Conservation (phyloP, 192 early-diverging fungal genomes). For the Dissophora globulifera region DNA sequence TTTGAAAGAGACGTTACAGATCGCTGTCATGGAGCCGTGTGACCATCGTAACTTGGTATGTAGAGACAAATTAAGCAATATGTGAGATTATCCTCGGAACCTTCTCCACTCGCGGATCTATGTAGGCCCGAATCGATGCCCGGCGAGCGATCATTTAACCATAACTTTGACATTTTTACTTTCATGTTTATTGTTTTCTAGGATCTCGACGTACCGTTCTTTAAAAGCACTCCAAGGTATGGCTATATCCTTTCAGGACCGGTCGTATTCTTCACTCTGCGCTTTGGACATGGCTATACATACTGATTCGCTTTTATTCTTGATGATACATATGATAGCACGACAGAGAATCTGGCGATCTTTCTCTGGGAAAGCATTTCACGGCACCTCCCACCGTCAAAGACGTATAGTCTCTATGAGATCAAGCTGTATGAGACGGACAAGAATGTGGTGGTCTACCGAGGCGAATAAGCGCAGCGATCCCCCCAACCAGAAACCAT, state of each 20-base stretch:
- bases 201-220: constrained; percentile 87
- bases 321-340: constrained; percentile 61
- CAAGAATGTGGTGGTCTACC: constrained; percentile 73
- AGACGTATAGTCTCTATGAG: constrained; percentile 58
- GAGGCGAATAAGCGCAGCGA: constrained; percentile 76
- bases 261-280: too few relatives aligned
- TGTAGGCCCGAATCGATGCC: too few relatives aligned
- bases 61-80: too few relatives aligned
- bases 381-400: constrained; percentile 30
- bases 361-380: constrained; percentile 80
- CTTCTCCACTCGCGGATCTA: too few relatives aligned
- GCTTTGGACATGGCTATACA: too few relatives aligned
- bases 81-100: too few relatives aligned
- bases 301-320: too few relatives aligned
- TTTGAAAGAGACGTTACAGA: constrained; percentile 81
- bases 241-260: too few relatives aligned
- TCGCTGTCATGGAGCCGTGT: constrained; percentile 76
- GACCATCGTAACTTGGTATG: constrained; percentile 89
- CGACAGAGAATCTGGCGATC: constrained; percentile 90
- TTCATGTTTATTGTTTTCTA: constrained; percentile 27
- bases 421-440: constrained; percentile 77
- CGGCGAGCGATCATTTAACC: too few relatives aligned
- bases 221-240: constrained; percentile 71
- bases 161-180: not conserved
- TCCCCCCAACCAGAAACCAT: too few relatives aligned